Conservation (phyloP, 108 stramenopile genomes). For the Pseudonitzschia pungens region DNA sequence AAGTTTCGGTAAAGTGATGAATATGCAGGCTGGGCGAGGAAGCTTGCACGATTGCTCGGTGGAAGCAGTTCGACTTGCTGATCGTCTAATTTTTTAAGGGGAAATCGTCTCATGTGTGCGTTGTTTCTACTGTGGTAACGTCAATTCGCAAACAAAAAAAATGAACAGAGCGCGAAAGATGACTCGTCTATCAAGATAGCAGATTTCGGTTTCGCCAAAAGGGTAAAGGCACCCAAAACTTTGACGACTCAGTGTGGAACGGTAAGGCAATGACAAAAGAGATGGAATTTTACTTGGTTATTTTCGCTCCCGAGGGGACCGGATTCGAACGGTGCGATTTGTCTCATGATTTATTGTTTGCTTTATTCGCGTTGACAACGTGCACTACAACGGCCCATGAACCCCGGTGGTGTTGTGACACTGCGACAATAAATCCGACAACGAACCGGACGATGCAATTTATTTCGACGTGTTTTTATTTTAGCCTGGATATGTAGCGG, state of each 20-base stretch:
- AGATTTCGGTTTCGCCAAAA: slow-evolving; percentile 98
- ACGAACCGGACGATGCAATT: too few relatives aligned
- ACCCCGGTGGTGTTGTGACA: too few relatives aligned
- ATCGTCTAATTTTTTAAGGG: neutral
- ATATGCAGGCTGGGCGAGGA: too few relatives aligned
- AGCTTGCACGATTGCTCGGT: too few relatives aligned
- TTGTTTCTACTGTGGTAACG: neutral
- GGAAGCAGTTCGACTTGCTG: too few relatives aligned
- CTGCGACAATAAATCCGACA: too few relatives aligned
- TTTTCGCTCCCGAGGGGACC: neutral
- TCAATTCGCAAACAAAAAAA: neutral
- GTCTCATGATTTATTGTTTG: neutral
- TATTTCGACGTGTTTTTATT: too few relatives aligned
- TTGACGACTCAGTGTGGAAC: slow-evolving; percentile 95
- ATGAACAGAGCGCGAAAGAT: slow-evolving; percentile 47
- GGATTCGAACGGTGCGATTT: too few relatives aligned
- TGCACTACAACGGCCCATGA: too few relatives aligned
- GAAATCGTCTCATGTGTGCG: neutral
- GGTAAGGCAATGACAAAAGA: neutral
- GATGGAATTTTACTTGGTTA: neutral
- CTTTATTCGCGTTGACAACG: neutral
- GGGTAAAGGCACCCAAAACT: slow-evolving; percentile 57
- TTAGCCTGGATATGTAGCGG: slow-evolving; percentile 88
- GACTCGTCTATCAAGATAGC: slow-evolving; percentile 96
- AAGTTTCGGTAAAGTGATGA: slow-evolving; percentile 11